Evolutionary conservation across 441 rosid genomes (phyloP), one percentile per base, ranked within the genome.

Genomic region (Flueggea neowawraea): DNA sequence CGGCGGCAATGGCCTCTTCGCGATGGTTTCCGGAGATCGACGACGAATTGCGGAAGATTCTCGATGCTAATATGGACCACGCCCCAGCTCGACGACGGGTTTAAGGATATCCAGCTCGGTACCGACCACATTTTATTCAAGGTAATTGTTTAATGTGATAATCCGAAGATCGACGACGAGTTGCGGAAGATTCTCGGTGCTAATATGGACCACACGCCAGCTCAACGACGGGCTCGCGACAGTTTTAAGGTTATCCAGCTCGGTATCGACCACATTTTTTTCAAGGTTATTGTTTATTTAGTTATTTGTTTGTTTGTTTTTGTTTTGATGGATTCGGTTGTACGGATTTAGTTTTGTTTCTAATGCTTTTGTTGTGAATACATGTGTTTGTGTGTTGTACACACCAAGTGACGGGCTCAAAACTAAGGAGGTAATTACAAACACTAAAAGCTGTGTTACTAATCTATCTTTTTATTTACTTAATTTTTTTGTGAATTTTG

Each of bases 81-180:
- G 99, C 76, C 55, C 78, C 85, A 0, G 85, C 84, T 13, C 81
- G 97, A 69, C 78, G 91, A 91, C n/a, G 90, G 96, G 3, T 86
- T 89, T 52, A 88, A 83, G 82, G 75, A 84, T 52, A 71, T 86
- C 54, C 97, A 91, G 67, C 87, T 84, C 43, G 74, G 79, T 48
- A 77, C 91, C 61, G 92, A 91, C 65, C 99, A 95, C 70, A 66
- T 95, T 51, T 79, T 91, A 56, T 87, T 95, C 65, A 89, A 86
- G 99, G 97, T 91, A 16, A 6, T 10, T 28, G 28, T 4, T 15
- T 44, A 8, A n/a, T n/a, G n/a, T n/a, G n/a, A n/a, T n/a, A n/a
- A n/a, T n/a, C n/a, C n/a, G n/a, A n/a, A n/a, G n/a, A n/a, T n/a
- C n/a, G 81, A 71, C 41, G 75, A 72, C 6, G 96, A 84, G 65